Conservation (phyloP, 2,329 filamentous ascomycete species). For the Claviceps pazoutovae region DNA sequence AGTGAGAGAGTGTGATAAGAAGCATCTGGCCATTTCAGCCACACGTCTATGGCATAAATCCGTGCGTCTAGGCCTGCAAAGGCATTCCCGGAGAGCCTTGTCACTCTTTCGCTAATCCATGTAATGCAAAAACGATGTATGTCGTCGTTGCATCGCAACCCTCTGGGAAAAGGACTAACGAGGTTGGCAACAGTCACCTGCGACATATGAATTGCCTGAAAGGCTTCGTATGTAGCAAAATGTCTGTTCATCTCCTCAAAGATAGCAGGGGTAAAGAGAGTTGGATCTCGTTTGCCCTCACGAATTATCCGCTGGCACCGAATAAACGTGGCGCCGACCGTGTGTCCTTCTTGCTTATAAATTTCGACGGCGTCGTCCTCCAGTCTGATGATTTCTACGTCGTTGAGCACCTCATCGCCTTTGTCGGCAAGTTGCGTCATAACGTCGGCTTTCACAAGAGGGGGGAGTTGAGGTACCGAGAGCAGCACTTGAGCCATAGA, state of each 20-base stretch:
- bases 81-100: neutral
- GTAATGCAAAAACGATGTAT: neutral
- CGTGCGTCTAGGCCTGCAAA: neutral
- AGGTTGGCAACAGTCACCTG: neutral
- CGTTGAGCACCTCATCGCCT: neutral
- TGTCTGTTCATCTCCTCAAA: neutral
- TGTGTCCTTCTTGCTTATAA: neutral
- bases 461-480: neutral
- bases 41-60: neutral
- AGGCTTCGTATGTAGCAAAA: neutral
- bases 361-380: neutral
- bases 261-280: neutral
- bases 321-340: neutral
- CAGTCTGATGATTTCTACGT: neutral
- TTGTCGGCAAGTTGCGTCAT: neutral
- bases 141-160: neutral
- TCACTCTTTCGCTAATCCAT: neutral
- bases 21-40: neutral
- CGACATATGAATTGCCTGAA: neutral
- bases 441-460: neutral
- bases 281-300: neutral
- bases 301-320: neutral
- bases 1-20: neutral
- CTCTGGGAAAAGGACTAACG: neutral
- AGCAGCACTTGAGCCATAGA: neutral